A percentile compares a stretch with the other conserved stretches of the same genome.
phyloP scores from a whole-genome alignment of 805 yeast genomes.

The Ogataea sp. region DNA sequence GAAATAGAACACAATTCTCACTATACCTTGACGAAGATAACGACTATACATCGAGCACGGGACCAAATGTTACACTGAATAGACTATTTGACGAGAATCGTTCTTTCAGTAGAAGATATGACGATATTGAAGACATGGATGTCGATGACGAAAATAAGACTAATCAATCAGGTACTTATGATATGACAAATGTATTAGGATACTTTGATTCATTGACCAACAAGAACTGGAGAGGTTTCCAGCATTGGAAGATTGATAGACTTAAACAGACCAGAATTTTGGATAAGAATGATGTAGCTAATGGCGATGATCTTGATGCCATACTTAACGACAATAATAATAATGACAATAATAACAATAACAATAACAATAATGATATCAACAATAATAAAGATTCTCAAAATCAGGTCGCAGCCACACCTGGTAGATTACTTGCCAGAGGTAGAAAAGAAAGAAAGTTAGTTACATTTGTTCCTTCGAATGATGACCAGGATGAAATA shows the following conservation, averaged over 20 bases:
- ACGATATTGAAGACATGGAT: constrained; percentile 7
- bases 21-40: constrained; percentile 21
- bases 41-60: constrained; percentile 13
- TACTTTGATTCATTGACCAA: constrained; percentile 71
- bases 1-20: constrained; percentile 24
- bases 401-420: no score
- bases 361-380: no score
- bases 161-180: no score
- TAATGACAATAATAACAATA: no score
- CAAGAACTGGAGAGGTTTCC: constrained; percentile 84
- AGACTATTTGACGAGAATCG: constrained; percentile 25
- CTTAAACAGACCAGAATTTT: constrained; percentile 8
- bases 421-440: no score
- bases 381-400: no score
- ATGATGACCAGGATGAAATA: constrained; percentile 12
- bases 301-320: no score
- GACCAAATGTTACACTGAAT: constrained; percentile 23
- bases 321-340: no score
- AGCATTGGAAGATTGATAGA: constrained; percentile 79
- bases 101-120: constrained; percentile 14
- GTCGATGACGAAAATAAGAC: constrained; percentile 14
- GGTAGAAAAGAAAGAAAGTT: constrained; percentile 23
- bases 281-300: no score
- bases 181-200: no score
- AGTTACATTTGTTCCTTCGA: constrained; percentile 21